Evolutionary conservation across 2,329 filamentous ascomycete genomes (phyloP), one percentile per base, ranked within the genome.

Genomic region (Exophiala calicioides): DNA sequence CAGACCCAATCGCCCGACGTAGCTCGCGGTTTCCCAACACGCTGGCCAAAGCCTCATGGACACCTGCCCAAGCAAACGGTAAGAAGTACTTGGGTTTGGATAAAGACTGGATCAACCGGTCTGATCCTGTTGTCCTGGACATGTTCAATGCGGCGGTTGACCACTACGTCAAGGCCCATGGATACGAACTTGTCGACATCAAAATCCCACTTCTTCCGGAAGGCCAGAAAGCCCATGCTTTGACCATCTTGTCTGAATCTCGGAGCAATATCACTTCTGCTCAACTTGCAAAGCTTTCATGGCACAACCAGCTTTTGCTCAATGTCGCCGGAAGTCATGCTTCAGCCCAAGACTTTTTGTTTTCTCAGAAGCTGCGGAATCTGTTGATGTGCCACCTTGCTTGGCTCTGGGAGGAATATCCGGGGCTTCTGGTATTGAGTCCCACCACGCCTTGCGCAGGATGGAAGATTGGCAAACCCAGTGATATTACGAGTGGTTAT

Each of bases 311-410:
- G 26, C 67, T 95, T 16, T 72, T 93, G 27, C 70, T 94, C 50
- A 74, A 76, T 2, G 72, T 89, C 8, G 47, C 51, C 6, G 85
- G 77, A 20, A 68, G 74, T 35, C 79, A 82, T 58, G 86, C 86
- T 0, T 74, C 82, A 0, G 81, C 82, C 0, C 71, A 75, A 1
- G 89, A 95, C 62, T 82, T 86, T 59, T 67, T 91, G 48, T 81
- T 84, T 52, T 84, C 83, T 33, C 85, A 88, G 58, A 80, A 85
- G 58, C 67, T 96, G 21, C 82, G 90, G 19, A 79, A 81, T 26
- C 69, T 91, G 26, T 70, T 91, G 43, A 95, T 94, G 88, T 75
- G 79, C 26, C 88, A 94, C 66, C 73, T 94, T 8, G 80, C 86
- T 0, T 74, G 77, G 58, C 71, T 94, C 1, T 95, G 83, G 69